Evolutionary conservation across 805 yeast genomes (phyloP).

Genomic region (Pichia gijzeniarum): DNA sequence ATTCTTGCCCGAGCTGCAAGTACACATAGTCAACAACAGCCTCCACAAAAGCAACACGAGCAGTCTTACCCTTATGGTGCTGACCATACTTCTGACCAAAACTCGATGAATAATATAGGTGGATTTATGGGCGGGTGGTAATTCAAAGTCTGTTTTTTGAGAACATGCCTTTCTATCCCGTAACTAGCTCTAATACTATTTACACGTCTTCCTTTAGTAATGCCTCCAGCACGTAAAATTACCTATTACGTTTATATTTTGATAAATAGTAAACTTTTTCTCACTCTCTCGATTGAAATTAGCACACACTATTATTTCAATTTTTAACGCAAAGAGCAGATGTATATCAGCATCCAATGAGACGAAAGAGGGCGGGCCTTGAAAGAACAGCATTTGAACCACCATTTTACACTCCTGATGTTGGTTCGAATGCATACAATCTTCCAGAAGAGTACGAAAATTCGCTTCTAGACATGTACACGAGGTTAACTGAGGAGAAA

Average conservation of each 20-base stretch:
- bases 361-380: conserved; percentile 1
- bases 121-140: conserved; percentile 8
- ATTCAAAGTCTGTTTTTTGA: neutral
- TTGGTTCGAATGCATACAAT: conserved; percentile 12
- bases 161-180: no score
- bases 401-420: conserved; percentile 9
- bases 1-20: conserved; percentile 27
- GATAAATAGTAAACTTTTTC: no score
- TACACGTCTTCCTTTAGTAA: no score
- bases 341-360: neutral
- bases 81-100: neutral
- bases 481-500: conserved; percentile 29
- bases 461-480: conserved; percentile 37
- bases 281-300: no score
- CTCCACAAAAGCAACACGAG: neutral
- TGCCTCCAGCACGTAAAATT: no score
- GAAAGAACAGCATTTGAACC: conserved; percentile 12
- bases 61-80: neutral
- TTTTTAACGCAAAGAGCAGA: neutral
- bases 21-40: conserved; percentile 3
- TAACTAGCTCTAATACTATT: no score
- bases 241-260: no score
- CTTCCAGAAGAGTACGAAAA: conserved; percentile 41
- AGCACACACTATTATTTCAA: no score
- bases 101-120: neutral